Evolutionary conservation across 352 stramenopile species (phyloP), one percentile per base, ranked within the genome.

Genomic region (Globisporangium abappressorium): DNA sequence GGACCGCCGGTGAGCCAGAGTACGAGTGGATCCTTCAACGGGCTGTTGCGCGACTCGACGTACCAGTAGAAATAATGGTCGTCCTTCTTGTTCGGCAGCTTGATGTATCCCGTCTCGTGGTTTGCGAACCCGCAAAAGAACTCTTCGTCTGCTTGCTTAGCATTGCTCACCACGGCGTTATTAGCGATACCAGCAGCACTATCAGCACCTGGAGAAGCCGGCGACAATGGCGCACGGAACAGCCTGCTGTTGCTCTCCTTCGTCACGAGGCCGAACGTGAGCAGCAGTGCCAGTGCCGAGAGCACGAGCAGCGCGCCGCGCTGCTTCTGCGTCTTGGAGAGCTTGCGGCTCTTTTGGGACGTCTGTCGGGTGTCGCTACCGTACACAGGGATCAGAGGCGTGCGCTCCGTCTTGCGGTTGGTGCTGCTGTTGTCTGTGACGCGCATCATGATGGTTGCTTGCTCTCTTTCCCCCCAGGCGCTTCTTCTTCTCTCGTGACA

Each of bases 51-150:
- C 14, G 77, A 81, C 58, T 83, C 75, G 28, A 84, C 72, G 62
- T 75, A 81, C 79, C 79, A 87, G 66, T 87, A 87, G 58, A 87
- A 87, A 68, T 85, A 85, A 53, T 83, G 62, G 55, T 78, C 76
- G 65, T 85, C 74, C 43, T 72, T 34, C 69, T 80, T 85, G 77
- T 78, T 72, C 26, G 72, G 43, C 24, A 85, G 62, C 57, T 72
- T 74, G 67, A 82, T 77, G 74, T 82, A 85, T 2, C 75, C 78
- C 15, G 65, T 66, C 24, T 79, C 64, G 38, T 79, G 67, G 26
- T 53, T 34, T 15, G 57, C 43, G 24, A 57, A 46, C 20, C 62
- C 70, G 9, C 70, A 72, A 22, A 67, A 67, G 62, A 67, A 67
- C 20, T 59, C 65, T 12, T 54, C 54, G 18, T 18, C 24, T 22